Conservation (phyloP, 2,329 filamentous ascomycete species). For the Pseudogymnoascus sp. region DNA sequence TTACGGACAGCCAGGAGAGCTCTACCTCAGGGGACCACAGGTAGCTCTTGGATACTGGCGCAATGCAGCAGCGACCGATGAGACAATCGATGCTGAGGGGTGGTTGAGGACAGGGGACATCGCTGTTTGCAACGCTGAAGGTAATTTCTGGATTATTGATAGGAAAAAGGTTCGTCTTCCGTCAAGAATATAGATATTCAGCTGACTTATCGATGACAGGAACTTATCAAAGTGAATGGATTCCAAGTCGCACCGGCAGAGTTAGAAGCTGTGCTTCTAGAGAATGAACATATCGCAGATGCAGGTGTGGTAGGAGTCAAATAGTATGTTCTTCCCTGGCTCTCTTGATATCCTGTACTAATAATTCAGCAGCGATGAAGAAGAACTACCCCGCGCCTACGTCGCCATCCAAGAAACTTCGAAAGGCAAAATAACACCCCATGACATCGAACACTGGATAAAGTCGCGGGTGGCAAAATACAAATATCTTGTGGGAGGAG, state of each 20-base stretch:
- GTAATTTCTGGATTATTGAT: constrained; percentile 47
- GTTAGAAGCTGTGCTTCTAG: constrained; percentile 44
- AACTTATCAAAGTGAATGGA: constrained; percentile 53
- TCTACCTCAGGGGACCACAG: constrained; percentile 48
- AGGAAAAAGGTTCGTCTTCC: constrained; percentile 37
- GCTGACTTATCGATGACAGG: constrained; percentile 22
- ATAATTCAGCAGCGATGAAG: constrained; percentile 26
- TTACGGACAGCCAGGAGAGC: constrained; percentile 43
- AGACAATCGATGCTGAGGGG: constrained; percentile 42
- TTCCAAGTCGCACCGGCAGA: constrained; percentile 55
- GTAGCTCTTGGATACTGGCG: constrained; percentile 53
- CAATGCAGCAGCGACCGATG: constrained; percentile 47
- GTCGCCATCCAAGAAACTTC: constrained; percentile 42
- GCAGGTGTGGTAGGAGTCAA: constrained; percentile 48
- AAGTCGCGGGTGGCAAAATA: constrained; percentile 43
- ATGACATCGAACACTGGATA: constrained; percentile 45
- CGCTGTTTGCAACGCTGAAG: constrained; percentile 40
- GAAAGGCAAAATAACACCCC: constrained; percentile 38
- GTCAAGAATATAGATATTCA: background rate
- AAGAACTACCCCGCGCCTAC: constrained; percentile 49
- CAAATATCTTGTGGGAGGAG: constrained; percentile 44
- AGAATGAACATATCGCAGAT: constrained; percentile 45
- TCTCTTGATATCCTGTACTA: background rate
- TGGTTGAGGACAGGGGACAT: constrained; percentile 57
- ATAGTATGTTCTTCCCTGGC: constrained; percentile 18